Evolutionary conservation across 2,329 filamentous ascomycete species (phyloP), one percentile per base, ranked within the genome.

Genomic region (Alternaria viburni): DNA sequence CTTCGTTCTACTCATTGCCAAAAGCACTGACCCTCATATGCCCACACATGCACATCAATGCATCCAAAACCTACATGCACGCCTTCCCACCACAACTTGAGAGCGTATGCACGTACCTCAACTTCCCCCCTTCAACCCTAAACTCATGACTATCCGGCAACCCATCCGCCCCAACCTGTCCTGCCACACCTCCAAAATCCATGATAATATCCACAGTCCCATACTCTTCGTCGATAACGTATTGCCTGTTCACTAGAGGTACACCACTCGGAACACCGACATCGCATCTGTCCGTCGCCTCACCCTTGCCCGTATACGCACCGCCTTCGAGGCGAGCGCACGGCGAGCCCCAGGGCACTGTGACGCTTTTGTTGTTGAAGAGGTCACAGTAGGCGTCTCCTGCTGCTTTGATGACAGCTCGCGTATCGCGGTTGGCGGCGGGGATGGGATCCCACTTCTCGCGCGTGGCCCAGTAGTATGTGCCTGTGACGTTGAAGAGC

Each of bases 71-170:
- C 25, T 66, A 71, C 69, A 73, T 74, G 51, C 74, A 76, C 5
- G 66, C 57, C 47, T 64, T 68, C 3, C 71, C 71, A 5, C 73
- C 73, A 69, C 73, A 75, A 4, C 65, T 68, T 23, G 64, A 67
- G 41, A 76, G 65, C 13, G 74, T 77, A 66, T 77, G 74, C 52
- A 77, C 72, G 69, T 70, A 77, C 32, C 74, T 67, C 61, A 77
- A 47, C 67, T 74, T 76, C 19, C 74, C 73, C 4, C 65, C 62
- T 62, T 77, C 74, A 44, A 77, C 52, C 50, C 74, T 62, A 55
- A 77, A 77, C 50, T 76, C 74, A 71, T 77, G 74, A 49, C 71
- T 74, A 69, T 77, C 74, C n/a, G 74, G 74, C 64, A 75, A 55
- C 2, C 74, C 74, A 12, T 59, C 61, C 0, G 57, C 65, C 4